phyloP scores from a whole-genome alignment of 1,139 yeast genomes.

The Kluyveromyces sp. region DNA sequence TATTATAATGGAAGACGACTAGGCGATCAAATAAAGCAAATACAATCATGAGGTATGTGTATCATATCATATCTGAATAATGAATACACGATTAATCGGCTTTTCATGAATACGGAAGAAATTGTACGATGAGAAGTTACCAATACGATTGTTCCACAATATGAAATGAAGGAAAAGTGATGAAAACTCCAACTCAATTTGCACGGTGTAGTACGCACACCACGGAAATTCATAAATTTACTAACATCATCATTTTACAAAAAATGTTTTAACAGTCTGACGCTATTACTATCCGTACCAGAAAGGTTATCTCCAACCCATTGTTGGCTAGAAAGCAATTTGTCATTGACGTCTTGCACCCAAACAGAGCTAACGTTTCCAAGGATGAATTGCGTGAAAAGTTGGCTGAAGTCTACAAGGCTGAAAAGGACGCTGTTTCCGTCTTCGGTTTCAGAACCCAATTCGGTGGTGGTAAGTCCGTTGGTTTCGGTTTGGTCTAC shows the following conservation, averaged over 20 bases:
- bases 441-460: slow-evolving; percentile 99
- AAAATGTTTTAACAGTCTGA: slow-evolving; percentile 43
- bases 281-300: slow-evolving; percentile 99
- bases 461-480: slow-evolving; percentile 99
- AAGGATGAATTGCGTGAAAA: slow-evolving; percentile 99
- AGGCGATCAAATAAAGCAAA: no score
- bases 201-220: no score
- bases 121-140: no score
- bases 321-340: slow-evolving; percentile 99
- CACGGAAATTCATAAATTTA: neutral
- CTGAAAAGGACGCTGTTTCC: slow-evolving; percentile 97
- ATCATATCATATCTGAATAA: no score
- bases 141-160: no score
- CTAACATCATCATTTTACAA: neutral
- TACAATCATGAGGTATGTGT: no score
- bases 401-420: slow-evolving; percentile 93
- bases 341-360: slow-evolving; percentile 99
- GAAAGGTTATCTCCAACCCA: slow-evolving; percentile 99
- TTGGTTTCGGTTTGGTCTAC: slow-evolving; percentile 99
- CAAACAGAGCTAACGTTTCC: slow-evolving; percentile 98
- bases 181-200: no score
- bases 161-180: no score
- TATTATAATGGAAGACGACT: no score
- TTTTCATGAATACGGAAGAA: no score
- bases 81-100: no score